These are phyloP conservation scores for Bipolaris victoriae DNA, from an alignment of 2,329 filamentous ascomycete genomes.

Conservation along the genomic window DNA sequence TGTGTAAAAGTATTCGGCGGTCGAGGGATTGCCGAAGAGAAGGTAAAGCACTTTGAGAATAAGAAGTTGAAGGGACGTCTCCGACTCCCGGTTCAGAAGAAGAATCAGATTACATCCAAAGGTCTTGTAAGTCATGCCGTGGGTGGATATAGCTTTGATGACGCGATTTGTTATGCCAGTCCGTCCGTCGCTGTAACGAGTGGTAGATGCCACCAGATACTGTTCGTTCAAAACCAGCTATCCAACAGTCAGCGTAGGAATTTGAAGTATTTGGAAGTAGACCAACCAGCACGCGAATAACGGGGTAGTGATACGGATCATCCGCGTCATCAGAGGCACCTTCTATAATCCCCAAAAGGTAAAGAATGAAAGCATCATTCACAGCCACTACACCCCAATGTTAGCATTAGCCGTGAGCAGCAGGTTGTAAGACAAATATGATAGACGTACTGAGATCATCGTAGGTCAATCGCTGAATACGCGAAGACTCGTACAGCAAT, in stretches of 20 bases:
- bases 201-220: conserved; percentile 79
- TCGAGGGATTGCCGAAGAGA: conserved; percentile 88
- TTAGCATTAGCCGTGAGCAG: neutral
- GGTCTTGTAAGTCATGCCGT: conserved; percentile 83
- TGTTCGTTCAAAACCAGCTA: conserved; percentile 96
- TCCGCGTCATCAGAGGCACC: conserved; percentile 82
- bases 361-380: conserved; percentile 79
- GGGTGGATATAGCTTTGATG: conserved; percentile 83
- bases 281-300: conserved; percentile 88
- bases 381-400: conserved; percentile 56
- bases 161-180: conserved; percentile 84
- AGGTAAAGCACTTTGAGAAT: conserved; percentile 96
- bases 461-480: conserved; percentile 79
- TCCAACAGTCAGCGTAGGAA: neutral
- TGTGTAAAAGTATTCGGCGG: conserved; percentile 98
- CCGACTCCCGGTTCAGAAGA: conserved; percentile 88
- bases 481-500: conserved; percentile 93
- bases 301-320: conserved; percentile 94
- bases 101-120: conserved; percentile 98
- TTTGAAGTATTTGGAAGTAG: neutral
- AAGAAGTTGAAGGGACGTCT: conserved; percentile 92
- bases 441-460: conserved; percentile 73
- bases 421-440: neutral
- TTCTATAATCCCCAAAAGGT: conserved; percentile 88
- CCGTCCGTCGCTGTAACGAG: conserved; percentile 45